These are phyloP conservation scores for Orbilia ellipsospora DNA, from an alignment of 2,329 filamentous ascomycete species.

Conservation along the genomic window DNA sequence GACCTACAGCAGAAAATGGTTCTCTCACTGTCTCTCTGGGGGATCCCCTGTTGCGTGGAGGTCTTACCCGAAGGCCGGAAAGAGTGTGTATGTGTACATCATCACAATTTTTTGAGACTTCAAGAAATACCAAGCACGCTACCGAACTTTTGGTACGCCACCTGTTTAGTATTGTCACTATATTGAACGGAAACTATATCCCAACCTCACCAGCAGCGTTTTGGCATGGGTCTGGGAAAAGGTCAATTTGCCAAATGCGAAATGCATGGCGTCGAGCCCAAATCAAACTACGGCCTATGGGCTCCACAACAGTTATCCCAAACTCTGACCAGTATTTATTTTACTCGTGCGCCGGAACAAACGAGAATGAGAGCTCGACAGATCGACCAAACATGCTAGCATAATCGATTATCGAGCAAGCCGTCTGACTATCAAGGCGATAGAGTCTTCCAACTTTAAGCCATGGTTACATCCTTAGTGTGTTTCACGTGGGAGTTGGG, in stretches of 20 bases:
- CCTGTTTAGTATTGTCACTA: constrained; percentile 51
- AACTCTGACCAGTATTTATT: constrained; percentile 39
- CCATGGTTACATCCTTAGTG: constrained; percentile 55
- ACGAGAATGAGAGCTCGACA: constrained; percentile 34
- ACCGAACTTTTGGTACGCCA: constrained; percentile 52
- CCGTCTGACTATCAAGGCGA: constrained; percentile 46
- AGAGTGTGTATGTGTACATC: constrained; percentile 31
- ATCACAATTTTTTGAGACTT: constrained; percentile 44
- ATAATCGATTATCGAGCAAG: constrained; percentile 28
- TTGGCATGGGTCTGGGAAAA: constrained; percentile 22
- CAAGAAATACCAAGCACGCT: constrained; percentile 45
- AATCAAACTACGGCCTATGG: constrained; percentile 31
- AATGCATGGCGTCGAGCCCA: constrained; percentile 51
- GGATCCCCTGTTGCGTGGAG: constrained; percentile 43
- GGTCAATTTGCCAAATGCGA: constrained; percentile 43
- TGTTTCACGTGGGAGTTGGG: constrained; percentile 50
- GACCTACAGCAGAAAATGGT: constrained; percentile 28
- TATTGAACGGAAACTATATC: constrained; percentile 44
- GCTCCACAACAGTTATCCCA: constrained; percentile 33
- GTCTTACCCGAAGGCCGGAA: constrained; percentile 32
- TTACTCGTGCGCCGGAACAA: background rate
- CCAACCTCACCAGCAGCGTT: constrained; percentile 43
- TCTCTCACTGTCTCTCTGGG: constrained; percentile 34
- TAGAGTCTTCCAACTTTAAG: constrained; percentile 23
- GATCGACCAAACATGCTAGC: constrained; percentile 32